Base-by-base conservation (phyloP, 208 protist genomes). In the Porcisia deanei region DNA sequence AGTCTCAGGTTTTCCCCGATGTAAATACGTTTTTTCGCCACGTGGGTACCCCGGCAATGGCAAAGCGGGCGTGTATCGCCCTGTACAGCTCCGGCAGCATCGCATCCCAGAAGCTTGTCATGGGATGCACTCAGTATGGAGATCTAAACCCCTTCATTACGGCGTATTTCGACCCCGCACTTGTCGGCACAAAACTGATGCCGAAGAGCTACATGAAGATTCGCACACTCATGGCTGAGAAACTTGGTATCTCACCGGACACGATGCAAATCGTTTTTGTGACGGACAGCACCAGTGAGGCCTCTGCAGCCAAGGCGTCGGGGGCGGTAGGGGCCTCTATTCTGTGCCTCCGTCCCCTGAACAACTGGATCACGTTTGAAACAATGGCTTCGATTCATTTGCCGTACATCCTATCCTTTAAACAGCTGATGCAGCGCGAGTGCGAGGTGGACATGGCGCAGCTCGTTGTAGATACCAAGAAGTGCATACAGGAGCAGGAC, bases 51-150 rank as follows among this genome's bases (percentile, higher is more conserved):
- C 34, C 65, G 1, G 37, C 66, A 43, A 71, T 55, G 45, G 4
- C 55, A 1, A 45, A 25, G 25, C 37, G 55, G 59, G 77, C 80
- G 6, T 60, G 67, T 52, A 85, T 96, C 5, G 95, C 89, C 45
- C 87, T 99, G 12, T 99, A 96, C 79, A 96, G 91, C 41, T 88
- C 75, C 12, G 91, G 92, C 49, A 83, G 71, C 49, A 74, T 94
- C 2, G 74, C 57, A 1, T 83, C 94, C 9, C 95, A 98, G 82
- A 81, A 92, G 73, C 66, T 95, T 25, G 52, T 98, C 3, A 92
- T 98, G 79, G 59, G 65, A 5, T 37, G 95, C 80, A 89, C 89
- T 12, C 43, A 34, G 9, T 52, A 88, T 47, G 96, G 95, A 9
- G 86, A 97, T 63, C 61, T 98, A 10, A 80, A 86, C 7, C 83